Conservation (phyloP, 1,139 yeast species). For the Casaregolazyma lundiana region DNA sequence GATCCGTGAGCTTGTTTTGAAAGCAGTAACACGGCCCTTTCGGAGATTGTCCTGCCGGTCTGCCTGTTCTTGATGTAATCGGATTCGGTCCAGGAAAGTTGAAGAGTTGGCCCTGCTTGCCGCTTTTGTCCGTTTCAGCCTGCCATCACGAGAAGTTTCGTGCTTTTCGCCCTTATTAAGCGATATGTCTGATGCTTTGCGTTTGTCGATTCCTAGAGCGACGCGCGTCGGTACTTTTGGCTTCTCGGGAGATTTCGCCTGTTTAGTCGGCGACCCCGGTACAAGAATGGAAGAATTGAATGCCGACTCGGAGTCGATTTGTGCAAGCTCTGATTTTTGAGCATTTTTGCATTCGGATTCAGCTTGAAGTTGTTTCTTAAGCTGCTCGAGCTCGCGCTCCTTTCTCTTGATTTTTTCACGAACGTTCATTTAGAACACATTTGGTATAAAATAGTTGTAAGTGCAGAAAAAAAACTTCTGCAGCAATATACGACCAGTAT, state of each 20-base stretch:
- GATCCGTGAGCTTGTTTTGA: slow-evolving; percentile 12
- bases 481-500: background rate
- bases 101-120: slow-evolving; percentile 4
- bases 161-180: slow-evolving; percentile 10
- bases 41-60: slow-evolving; percentile 10
- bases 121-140: background rate
- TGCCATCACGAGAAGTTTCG: background rate
- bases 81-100: slow-evolving; percentile 1
- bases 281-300: background rate
- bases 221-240: slow-evolving; percentile 11
- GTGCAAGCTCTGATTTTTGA: background rate
- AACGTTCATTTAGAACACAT: background rate
- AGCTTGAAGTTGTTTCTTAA: background rate
- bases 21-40: slow-evolving; percentile 12
- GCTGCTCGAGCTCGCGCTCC: background rate
- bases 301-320: background rate
- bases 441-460: too few relatives aligned
- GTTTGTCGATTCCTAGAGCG: slow-evolving; percentile 17
- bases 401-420: background rate
- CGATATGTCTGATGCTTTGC: slow-evolving; percentile 17
- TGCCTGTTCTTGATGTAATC: slow-evolving; percentile 4
- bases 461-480: too few relatives aligned
- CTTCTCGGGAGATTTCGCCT: background rate
- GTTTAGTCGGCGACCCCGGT: background rate
- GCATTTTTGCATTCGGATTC: background rate